Evolutionary conservation across 441 rosid species (phyloP).

Genomic region (Populus tomentosa): DNA sequence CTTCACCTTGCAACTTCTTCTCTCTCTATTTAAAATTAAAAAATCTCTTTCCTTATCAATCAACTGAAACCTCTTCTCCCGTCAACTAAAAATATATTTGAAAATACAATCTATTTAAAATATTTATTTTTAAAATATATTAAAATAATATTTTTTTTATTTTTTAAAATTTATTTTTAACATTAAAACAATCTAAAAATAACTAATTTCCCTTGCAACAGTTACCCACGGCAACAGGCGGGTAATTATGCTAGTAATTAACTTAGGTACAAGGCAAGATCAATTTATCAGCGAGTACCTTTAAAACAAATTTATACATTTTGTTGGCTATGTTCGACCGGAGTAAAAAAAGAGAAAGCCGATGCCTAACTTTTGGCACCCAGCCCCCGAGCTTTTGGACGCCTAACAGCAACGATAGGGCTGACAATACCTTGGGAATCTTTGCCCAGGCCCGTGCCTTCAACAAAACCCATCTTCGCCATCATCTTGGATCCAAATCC

Average conservation of each 20-base stretch:
- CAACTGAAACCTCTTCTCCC: no score
- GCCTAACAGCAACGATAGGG: constrained; percentile 61
- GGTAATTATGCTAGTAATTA: not conserved
- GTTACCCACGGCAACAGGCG: not conserved
- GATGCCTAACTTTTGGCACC: constrained; percentile 51
- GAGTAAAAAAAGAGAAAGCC: not conserved
- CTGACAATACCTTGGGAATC: constrained; percentile 73
- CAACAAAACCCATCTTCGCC: constrained; percentile 90
- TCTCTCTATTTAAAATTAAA: no score
- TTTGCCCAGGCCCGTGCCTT: constrained; percentile 81
- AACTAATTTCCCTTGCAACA: not conserved
- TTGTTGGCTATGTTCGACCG: not conserved
- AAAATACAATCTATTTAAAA: no score
- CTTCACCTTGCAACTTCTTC: no score
- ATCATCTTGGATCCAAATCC: constrained; percentile 94
- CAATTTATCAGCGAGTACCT: not conserved
- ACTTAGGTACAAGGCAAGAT: not conserved
- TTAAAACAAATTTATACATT: not conserved
- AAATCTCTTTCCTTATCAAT: no score
- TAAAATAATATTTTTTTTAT: no score
- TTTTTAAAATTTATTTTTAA: no score
- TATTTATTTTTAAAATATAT: no score
- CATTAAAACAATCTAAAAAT: no score
- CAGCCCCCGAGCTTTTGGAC: constrained; percentile 65
- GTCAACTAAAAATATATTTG: no score